Percentiles rank a stretch among this genome's conserved stretches.
These are phyloP conservation scores for Physaria fendleri DNA, from an alignment of 345 rosid genomes.

Conservation along the genomic window DNA sequence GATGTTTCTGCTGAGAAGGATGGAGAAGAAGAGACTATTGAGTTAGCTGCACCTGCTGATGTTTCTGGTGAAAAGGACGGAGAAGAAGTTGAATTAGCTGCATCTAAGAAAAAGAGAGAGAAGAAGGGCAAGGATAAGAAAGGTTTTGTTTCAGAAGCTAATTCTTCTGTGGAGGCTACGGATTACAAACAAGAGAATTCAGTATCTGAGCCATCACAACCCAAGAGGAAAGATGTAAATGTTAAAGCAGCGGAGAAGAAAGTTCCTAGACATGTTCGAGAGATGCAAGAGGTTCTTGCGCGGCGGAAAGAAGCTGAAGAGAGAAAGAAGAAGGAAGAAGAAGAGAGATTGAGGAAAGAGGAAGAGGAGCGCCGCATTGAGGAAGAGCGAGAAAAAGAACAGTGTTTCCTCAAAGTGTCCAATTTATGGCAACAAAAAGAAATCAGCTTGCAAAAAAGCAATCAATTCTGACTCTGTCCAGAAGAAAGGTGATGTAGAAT, in stretches of 20 bases:
- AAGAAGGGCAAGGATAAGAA: slow-evolving; percentile 66
- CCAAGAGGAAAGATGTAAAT: slow-evolving; percentile 63
- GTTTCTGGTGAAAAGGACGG: slow-evolving; percentile 63
- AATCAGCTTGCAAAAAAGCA: slow-evolving; percentile 48
- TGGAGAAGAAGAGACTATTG: slow-evolving; percentile 69
- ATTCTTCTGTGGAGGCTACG: slow-evolving; percentile 32
- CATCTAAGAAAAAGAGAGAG: slow-evolving; percentile 85
- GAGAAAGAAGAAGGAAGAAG: slow-evolving; percentile 72
- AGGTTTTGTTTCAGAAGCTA: slow-evolving; percentile 27
- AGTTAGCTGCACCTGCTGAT: slow-evolving; percentile 74
- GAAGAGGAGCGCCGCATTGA: slow-evolving; percentile 72
- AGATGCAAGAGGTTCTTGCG: slow-evolving; percentile 86
- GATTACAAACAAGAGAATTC: slow-evolving; percentile 41
- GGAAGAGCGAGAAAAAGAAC: slow-evolving; percentile 74
- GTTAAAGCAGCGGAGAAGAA: slow-evolving; percentile 77
- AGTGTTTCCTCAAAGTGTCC: slow-evolving; percentile 63
- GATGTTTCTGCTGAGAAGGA: slow-evolving; percentile 47
- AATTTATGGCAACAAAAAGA: slow-evolving; percentile 66
- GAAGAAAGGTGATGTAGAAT: slow-evolving; percentile 37
- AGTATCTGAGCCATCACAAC: slow-evolving; percentile 40
- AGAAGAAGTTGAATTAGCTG: slow-evolving; percentile 60
- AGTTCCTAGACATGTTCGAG: slow-evolving; percentile 82
- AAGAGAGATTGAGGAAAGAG: slow-evolving; percentile 76
- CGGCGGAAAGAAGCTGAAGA: slow-evolving; percentile 72
- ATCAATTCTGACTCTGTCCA: slow-evolving; percentile 42